phyloP scores from a whole-genome alignment of 2,329 filamentous ascomycete genomes.

The Aspergillus tanneri region DNA sequence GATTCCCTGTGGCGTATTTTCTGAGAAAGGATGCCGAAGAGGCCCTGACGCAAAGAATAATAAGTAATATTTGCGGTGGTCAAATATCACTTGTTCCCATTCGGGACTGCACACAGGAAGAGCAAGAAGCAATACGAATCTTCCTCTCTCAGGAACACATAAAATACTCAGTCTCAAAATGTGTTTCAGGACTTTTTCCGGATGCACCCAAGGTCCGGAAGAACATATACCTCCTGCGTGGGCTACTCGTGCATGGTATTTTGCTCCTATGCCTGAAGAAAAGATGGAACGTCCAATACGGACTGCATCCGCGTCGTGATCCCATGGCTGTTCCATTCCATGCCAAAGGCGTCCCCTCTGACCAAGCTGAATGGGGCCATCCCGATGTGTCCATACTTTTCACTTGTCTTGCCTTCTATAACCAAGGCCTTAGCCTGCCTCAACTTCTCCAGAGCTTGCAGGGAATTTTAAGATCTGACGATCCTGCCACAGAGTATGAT shows the following conservation, averaged over 20 bases:
- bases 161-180: conserved; percentile 12
- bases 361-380: conserved; percentile 66
- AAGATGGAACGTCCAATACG: conserved; percentile 67
- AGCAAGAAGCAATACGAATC: conserved; percentile 25
- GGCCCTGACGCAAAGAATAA: conserved; percentile 42
- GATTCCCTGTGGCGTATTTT: conserved; percentile 60
- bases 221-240: conserved; percentile 59
- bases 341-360: conserved; percentile 63
- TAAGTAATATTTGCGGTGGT: conserved; percentile 41
- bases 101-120: conserved; percentile 10
- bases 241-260: conserved; percentile 61
- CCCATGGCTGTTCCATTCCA: conserved; percentile 62
- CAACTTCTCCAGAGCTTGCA: conserved; percentile 55
- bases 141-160: conserved; percentile 36
- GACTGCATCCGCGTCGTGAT: conserved; percentile 52
- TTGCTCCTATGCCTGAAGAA: conserved; percentile 61
- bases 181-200: conserved; percentile 30
- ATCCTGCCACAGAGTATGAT: conserved; percentile 58
- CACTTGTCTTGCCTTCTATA: conserved; percentile 68
- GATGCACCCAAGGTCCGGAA: conserved; percentile 31
- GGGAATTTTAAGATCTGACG: conserved; percentile 55
- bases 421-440: conserved; percentile 52
- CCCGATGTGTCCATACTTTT: conserved; percentile 65
- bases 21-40: conserved; percentile 51
- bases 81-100: conserved; percentile 32